phyloP scores from a whole-genome alignment of 2,329 filamentous ascomycete genomes.

The Calonectria pteridis region DNA sequence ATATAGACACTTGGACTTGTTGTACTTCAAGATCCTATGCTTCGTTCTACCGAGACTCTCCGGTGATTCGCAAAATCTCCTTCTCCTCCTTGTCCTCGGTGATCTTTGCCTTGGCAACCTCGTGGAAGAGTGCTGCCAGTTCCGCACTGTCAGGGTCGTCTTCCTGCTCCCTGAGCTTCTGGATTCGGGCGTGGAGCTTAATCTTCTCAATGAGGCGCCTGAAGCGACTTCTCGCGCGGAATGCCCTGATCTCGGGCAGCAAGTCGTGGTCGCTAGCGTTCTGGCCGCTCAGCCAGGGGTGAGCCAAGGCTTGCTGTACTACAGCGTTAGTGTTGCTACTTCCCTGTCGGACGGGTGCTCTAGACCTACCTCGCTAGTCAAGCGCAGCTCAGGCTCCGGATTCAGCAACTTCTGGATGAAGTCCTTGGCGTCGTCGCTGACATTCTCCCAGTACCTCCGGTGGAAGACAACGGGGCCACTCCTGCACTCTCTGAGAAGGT shows the following conservation, averaged over 20 bases:
- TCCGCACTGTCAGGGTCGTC: conserved; percentile 78
- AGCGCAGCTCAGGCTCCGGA: conserved; percentile 80
- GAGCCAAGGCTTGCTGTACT: conserved; percentile 77
- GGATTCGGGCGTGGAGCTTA: conserved; percentile 95
- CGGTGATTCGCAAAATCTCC: conserved; percentile 76
- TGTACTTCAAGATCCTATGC: conserved; percentile 41
- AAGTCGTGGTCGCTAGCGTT: conserved; percentile 96
- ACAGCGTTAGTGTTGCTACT: conserved; percentile 29
- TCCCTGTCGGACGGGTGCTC: background rate
- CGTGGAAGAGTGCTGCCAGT: conserved; percentile 82
- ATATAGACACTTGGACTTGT: no score
- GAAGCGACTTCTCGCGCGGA: conserved; percentile 91
- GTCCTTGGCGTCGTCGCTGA: conserved; percentile 93
- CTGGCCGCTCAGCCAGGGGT: conserved; percentile 91
- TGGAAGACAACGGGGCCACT: conserved; percentile 90
- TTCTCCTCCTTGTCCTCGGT: conserved; percentile 83
- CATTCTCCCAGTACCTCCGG: conserved; percentile 98
- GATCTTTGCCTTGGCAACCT: conserved; percentile 94
- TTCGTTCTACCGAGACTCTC: conserved; percentile 66
- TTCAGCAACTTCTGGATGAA: conserved; percentile 89
- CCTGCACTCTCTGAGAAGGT: conserved; percentile 95
- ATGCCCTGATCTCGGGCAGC: conserved; percentile 94
- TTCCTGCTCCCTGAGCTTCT: conserved; percentile 92
- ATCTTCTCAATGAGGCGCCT: conserved; percentile 95
- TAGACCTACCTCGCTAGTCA: conserved; percentile 75